Evolutionary conservation across 2,329 filamentous ascomycete species (phyloP), one percentile per base, ranked within the genome.

Genomic region (Cadophora sp.): DNA sequence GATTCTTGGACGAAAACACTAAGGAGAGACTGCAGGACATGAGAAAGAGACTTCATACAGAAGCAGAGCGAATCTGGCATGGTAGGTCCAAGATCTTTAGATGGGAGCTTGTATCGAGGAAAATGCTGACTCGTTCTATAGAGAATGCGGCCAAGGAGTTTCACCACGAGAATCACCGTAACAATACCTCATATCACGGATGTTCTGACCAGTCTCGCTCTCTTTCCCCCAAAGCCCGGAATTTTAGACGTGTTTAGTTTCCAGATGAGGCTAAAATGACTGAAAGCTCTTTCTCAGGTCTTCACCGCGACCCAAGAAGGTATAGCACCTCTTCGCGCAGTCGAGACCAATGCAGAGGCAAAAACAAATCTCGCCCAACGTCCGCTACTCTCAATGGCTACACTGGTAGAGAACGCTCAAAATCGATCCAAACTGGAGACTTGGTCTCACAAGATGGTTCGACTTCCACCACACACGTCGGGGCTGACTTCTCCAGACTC

Each of bases 61-160:
- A 62, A 24, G 59, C 59, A 16, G 59, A 62, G 40, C 24, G 24
- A 4, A 48, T 8, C 8, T 62, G 43, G 37, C 59, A 62, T 24
- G n/a, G 59, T 62, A 62, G 1, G 19, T 43, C 9, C 14, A 16
- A 40, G 9, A 22, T 9, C 24, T 26, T 3, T 5, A 8, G 9
- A n/a, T 27, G 5, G 29, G 29, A 4, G 14, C 16, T 43, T 14
- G 34, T 9, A 9, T 37, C 4, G 19, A 19, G 31, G 7, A 46
- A 1, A 27, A 1, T 22, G 1, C 27, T 48, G 16, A 48, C 16
- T 29, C 3, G 16, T 22, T 16, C 8, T 9, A 1, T 50, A 50
- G 40, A 11, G 27, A 29, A 48, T 14, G 43, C 37, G 4, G 43
- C 19, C 2, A 40, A 62, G 16, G 40, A 43, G 26, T 50, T 22